Evolutionary conservation across 208 protist species (phyloP), one percentile per base, ranked within the genome.

Genomic region (Trypanosoma boissoni): DNA sequence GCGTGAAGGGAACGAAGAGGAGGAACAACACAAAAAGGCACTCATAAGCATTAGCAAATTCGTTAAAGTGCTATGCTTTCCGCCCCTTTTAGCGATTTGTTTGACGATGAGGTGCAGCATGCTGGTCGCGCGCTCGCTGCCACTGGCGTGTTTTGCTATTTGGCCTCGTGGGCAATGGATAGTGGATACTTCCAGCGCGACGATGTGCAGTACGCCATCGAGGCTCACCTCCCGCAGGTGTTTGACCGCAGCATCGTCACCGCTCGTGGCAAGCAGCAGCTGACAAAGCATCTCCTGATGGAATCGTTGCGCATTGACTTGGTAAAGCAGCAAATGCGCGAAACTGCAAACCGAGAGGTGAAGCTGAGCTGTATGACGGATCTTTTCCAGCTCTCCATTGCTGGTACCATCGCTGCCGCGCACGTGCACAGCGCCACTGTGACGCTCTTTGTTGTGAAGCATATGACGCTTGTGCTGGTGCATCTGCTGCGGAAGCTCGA

Each of bases 171-270:
- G 23, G 56, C 32, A 1, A 29, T 32, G 5, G 21, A n/a, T 18
- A 34, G 41, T 24, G 55, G 29, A 59, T 74, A 56, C 56, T 46
- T 58, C 65, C 16, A 54, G 74, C 29, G 72, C 61, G 1, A 66
- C 52, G 71, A 88, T 37, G 82, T 77, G 37, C 58, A 76, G 63
- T 77, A 83, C 64, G 82, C 80, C 28, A 86, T 90, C 49, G 58
- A 75, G 10, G 74, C 73, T 2, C 72, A 93, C 64, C 66, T 93
- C 43, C 64, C 80, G 7, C 83, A 89, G 44, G 86, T 76, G 20
- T 88, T 80, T 59, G 83, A 89, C 52, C 76, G 86, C 23, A 83
- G 80, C 60, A 71, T 89, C 56, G 75, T 93, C 32, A 58, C 79
- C 16, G 60, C 86, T 0, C 72, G 82, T 5, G 50, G 78, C 20